Evolutionary conservation across 371 early-diverging fungal genomes (phyloP), one percentile per base, ranked within the genome.

Genomic region (Dichotomocladium elegans): DNA sequence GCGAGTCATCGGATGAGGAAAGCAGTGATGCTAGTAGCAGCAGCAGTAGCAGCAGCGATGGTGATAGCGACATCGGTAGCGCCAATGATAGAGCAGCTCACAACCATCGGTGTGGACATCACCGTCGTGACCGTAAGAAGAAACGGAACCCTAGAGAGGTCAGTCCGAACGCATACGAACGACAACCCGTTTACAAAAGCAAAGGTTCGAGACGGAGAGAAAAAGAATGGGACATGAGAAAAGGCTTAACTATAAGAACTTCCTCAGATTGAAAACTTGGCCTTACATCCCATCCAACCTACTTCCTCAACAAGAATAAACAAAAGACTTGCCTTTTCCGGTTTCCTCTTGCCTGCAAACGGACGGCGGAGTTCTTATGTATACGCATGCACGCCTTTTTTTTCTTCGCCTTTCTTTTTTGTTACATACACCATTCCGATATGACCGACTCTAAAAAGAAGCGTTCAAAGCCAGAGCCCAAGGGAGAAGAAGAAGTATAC

Each of bases 131-230:
- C 21, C 50, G 53, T 22, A 48, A 48, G 19, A 52, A 53, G 53
- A 62, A 71, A 63, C 56, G 56, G 30, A 70, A 72, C 37, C 77
- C 77, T 29, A 64, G 74, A 64, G 72, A 74, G 53, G 69, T 67
- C 8, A 81, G 77, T 31, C 68, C 80, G n/a, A 89, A 87, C 61
- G 87, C 81, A 5, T 89, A 89, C 51, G 89, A 89, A 61, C 74
- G 82, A 12, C 78, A 81, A 66, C 86, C 86, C 5, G 75, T 73
- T 48, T 80, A 81, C 60, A 81, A 70, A 37, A 21, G 37, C 21
- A 37, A 15, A 37, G 7, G 9, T 0, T n/a, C 5, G 15, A 37
- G 5, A 37, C 3, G 37, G 2, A 37, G 4, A 37, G n/a, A 21
- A 21, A 37, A 4, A 33, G 34, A 48, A 11, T 11, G 27, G 10